Percentiles rank a stretch among this genome's conserved stretches.
These are phyloP conservation scores for Nephelium lappaceum DNA, from an alignment of 345 rosid species.

Conservation along the genomic window DNA sequence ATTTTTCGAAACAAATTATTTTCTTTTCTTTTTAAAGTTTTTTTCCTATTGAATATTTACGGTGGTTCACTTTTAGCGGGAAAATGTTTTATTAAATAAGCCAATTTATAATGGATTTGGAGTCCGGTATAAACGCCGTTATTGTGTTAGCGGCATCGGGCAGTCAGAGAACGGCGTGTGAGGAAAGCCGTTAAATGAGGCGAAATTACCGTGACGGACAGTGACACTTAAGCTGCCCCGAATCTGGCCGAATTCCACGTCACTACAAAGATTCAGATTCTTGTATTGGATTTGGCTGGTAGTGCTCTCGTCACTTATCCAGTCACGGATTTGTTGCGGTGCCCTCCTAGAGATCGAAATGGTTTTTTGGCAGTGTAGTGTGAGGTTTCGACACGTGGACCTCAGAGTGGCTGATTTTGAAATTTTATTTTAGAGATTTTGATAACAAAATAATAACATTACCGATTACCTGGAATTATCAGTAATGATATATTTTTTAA, in stretches of 20 bases:
- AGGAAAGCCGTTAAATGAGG: slow-evolving; percentile 27
- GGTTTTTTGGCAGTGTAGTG: no score
- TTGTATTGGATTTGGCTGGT: neutral
- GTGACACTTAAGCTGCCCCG: slow-evolving; percentile 26
- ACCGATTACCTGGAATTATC: no score
- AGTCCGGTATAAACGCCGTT: slow-evolving; percentile 29
- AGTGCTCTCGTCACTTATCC: neutral
- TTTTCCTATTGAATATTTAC: neutral
- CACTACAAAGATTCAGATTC: slow-evolving; percentile 28
- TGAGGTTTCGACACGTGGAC: no score
- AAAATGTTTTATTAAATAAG: slow-evolving; percentile 25
- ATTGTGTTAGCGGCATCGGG: neutral
- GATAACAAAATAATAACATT: no score
- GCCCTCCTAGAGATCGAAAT: no score
- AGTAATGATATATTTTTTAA: no score
- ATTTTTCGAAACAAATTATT: neutral
- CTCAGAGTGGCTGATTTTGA: no score
- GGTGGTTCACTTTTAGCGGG: slow-evolving; percentile 37
- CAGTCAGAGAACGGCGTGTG: slow-evolving; percentile 20
- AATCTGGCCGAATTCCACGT: slow-evolving; percentile 26
- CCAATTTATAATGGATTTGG: slow-evolving; percentile 14
- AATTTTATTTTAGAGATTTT: no score
- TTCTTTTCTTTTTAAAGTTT: neutral
- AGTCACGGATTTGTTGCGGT: slow-evolving; percentile 25
- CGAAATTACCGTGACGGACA: slow-evolving; percentile 13